Base-by-base conservation (phyloP, 495 filamentous ascomycete genomes). In the Amniculicola lignicola region DNA sequence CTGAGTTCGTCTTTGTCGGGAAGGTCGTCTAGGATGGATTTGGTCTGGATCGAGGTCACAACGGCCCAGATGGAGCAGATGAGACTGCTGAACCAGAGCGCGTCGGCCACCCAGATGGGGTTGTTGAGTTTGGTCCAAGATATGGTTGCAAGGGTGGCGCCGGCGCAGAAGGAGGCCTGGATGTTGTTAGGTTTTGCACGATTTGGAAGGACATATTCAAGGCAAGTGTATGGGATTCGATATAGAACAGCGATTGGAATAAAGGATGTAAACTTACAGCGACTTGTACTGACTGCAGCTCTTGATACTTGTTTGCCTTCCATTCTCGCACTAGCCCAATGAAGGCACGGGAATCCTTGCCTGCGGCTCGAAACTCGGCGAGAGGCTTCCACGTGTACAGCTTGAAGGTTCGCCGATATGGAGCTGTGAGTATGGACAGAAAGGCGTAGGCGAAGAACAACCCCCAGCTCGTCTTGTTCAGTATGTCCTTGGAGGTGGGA, bases 261-360 rank as follows among this genome's bases (percentile, higher is more conserved):
- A n/a, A n/a, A n/a, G n/a, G n/a, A n/a, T n/a, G n/a, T n/a, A 23
- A 16, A 45, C 58, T 22, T 23, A 62, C 59, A 15, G 59, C 59
- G 21, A 62, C 59, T 42, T 62, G 59, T 11, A 57, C 59, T 10
- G 59, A 62, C 22, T 62, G 53, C 10, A 62, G 53, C 37, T 62
- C 59, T 22, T 35, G 11, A 23, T 62, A 62, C 40, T 62, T 62
- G 22, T 53, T 48, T 16, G 28, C 39, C 42, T 57, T 62, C 27
- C 27, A 62, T 18, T 62, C 53, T 33, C 35, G 3, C 2, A 53
- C 53, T 22, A 45, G 22, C 21, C 25, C 4, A n/a, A 52, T 29
- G 14, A 58, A 11, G 6, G 21, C 3, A 21, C 33, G 54, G 15
- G 41, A 36, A 36, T 63, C 54, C 5, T 29, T 38, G 12, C 36